Evolutionary conservation across 1,139 yeast species (phyloP).

Genomic region (Yamadazyma oceani): DNA sequence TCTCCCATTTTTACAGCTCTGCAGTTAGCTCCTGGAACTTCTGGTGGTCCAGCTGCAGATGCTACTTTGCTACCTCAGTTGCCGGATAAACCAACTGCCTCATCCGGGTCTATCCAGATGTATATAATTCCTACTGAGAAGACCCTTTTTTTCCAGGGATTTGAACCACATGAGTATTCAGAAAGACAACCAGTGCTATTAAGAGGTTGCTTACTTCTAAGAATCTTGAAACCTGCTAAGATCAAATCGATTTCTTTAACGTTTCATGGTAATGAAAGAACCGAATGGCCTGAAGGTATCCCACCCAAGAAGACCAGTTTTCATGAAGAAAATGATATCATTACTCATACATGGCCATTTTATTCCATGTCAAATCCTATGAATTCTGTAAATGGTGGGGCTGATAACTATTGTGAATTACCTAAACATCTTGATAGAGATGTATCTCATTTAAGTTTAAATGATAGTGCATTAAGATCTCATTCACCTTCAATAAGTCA

Average conservation of each 20-base stretch:
- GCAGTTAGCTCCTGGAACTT: conserved; percentile 21
- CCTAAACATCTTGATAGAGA: conserved; percentile 28
- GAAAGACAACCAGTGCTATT: conserved; percentile 79
- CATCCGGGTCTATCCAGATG: conserved; percentile 48
- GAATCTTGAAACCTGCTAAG: conserved; percentile 73
- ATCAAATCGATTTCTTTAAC: conserved; percentile 65
- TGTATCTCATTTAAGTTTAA: conserved; percentile 33
- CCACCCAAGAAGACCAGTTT: conserved; percentile 81
- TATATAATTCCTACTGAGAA: conserved; percentile 76
- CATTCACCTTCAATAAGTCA: conserved; percentile 20
- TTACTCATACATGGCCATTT: conserved; percentile 91
- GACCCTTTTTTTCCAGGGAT: conserved; percentile 78
- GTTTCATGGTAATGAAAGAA: conserved; percentile 72
- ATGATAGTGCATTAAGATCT: conserved; percentile 22
- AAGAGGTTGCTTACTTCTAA: conserved; percentile 75
- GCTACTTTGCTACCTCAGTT: conserved; percentile 36
- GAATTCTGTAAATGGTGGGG: conserved; percentile 50
- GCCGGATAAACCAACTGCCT: conserved; percentile 50
- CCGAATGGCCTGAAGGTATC: conserved; percentile 99
- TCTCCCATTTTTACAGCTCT: conserved; percentile 37
- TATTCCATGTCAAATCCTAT: conserved; percentile 46
- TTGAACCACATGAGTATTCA: conserved; percentile 60
- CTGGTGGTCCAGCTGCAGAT: conserved; percentile 8
- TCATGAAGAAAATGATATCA: conserved; percentile 61
- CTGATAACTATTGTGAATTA: conserved; percentile 47